A percentile compares a stretch with the other conserved stretches of the same genome.
Evolutionary conservation across 176 grass and related monocot species (phyloP).

Genomic region (Phyllostachys edulis): DNA sequence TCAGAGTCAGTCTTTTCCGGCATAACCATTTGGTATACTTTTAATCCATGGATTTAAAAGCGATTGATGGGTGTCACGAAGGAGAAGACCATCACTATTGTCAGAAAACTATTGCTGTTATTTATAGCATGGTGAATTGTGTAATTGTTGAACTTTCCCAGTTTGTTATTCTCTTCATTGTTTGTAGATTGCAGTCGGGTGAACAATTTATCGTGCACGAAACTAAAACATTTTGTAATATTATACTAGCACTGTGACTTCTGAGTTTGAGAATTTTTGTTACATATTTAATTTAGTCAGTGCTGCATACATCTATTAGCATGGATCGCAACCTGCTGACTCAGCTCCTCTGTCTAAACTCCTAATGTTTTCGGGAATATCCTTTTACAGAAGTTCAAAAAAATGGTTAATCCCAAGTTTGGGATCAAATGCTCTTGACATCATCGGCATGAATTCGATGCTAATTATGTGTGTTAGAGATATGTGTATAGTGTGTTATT

Average conservation of each 20-base stretch:
- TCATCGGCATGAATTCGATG: background rate
- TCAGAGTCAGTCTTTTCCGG: background rate
- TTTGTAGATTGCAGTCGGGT: background rate
- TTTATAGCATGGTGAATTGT: background rate
- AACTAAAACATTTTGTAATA: background rate
- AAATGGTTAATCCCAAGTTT: background rate
- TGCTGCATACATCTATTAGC: background rate
- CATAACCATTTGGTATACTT: constrained; percentile 32
- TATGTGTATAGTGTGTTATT: too few species aligned
- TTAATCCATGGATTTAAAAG: constrained; percentile 13
- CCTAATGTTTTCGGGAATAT: too few species aligned
- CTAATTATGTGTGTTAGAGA: too few species aligned
- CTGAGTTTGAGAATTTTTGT: background rate
- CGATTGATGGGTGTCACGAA: background rate
- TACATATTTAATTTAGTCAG: background rate
- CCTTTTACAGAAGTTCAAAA: background rate
- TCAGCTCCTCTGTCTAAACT: background rate
- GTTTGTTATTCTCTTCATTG: background rate
- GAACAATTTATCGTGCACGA: background rate
- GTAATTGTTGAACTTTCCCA: background rate
- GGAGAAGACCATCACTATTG: background rate
- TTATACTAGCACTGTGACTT: background rate
- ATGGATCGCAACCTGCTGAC: background rate
- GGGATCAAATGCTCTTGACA: background rate
- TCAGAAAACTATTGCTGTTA: background rate